Conservation (phyloP, 805 yeast genomes). For the Metschnikowia hibisci region DNA sequence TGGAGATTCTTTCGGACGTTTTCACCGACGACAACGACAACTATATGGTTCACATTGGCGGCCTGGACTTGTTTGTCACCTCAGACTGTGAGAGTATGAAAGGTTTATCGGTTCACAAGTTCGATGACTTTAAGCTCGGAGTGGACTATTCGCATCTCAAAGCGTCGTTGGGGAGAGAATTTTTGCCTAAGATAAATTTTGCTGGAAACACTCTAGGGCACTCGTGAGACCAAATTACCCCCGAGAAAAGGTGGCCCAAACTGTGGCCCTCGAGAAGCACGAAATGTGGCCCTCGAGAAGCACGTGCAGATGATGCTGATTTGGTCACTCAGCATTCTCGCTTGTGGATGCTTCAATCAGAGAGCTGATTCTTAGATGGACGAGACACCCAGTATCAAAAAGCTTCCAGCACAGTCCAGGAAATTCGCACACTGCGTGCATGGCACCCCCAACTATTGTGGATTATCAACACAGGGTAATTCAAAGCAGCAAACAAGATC, state of each 20-base stretch:
- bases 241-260: conserved; percentile 36
- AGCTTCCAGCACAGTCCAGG: conserved; percentile 13
- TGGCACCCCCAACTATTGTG: conserved; percentile 9
- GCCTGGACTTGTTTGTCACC: conserved; percentile 16
- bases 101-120: conserved; percentile 37
- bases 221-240: conserved; percentile 38
- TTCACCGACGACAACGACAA: conserved; percentile 10
- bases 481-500: conserved; percentile 3
- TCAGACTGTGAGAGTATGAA: conserved; percentile 36
- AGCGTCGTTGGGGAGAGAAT: conserved; percentile 36
- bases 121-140: conserved; percentile 34
- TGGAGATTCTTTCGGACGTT: conserved; percentile 8
- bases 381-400: conserved; percentile 7
- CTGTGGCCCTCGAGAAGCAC: conserved; percentile 31
- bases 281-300: no score
- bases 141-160: conserved; percentile 29
- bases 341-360: conserved; percentile 6
- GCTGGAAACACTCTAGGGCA: conserved; percentile 39
- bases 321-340: conserved; percentile 13
- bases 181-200: conserved; percentile 35
- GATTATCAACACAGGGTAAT: conserved; percentile 9
- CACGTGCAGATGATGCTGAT: conserved; percentile 16
- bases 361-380: conserved; percentile 10
- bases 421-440: conserved; percentile 6
- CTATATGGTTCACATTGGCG: conserved; percentile 6